Conservation (phyloP, 2,329 filamentous ascomycete species). For the Fusarium sp. region DNA sequence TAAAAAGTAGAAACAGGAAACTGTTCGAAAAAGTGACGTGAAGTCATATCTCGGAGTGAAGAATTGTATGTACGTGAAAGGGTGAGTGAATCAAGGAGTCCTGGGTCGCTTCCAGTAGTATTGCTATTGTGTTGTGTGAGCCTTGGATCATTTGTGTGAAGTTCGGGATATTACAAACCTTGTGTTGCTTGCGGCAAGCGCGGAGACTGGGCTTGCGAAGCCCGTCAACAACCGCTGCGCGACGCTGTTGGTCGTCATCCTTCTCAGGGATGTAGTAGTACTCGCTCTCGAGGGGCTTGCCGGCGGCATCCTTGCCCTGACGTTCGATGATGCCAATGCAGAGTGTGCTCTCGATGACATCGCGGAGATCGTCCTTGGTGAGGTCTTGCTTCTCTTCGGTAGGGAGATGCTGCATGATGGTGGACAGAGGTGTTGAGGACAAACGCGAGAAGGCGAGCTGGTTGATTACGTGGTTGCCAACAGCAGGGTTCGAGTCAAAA, state of each 20-base stretch:
- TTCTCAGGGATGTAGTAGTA: slow-evolving; percentile 95
- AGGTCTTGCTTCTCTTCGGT: slow-evolving; percentile 71
- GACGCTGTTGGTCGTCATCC: slow-evolving; percentile 82
- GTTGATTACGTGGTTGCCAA: slow-evolving; percentile 91
- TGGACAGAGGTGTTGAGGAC: slow-evolving; percentile 90
- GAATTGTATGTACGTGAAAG: slow-evolving; percentile 31
- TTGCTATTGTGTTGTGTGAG: slow-evolving; percentile 63
- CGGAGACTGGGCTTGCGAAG: slow-evolving; percentile 90
- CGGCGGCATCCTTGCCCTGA: slow-evolving; percentile 95
- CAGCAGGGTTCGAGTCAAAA: slow-evolving; percentile 56
- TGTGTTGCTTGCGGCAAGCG: slow-evolving; percentile 94
- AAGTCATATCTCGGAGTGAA: slow-evolving; percentile 22
- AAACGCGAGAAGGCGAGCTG: slow-evolving; percentile 95
- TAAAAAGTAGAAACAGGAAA: slow-evolving; percentile 17
- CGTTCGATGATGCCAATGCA: slow-evolving; percentile 91
- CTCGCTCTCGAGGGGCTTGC: slow-evolving; percentile 92
- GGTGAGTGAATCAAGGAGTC: slow-evolving; percentile 61
- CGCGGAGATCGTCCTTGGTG: slow-evolving; percentile 73
- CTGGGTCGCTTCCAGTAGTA: slow-evolving; percentile 77
- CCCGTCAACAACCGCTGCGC: slow-evolving; percentile 85
- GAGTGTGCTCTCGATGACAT: slow-evolving; percentile 77
- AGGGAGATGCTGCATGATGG: slow-evolving; percentile 89
- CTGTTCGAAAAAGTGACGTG: slow-evolving; percentile 15
- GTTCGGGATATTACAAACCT: slow-evolving; percentile 70
- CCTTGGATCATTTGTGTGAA: background rate